Evolutionary conservation across 2,329 filamentous ascomycete genomes (phyloP).

Genomic region (Falciphora oryzae): DNA sequence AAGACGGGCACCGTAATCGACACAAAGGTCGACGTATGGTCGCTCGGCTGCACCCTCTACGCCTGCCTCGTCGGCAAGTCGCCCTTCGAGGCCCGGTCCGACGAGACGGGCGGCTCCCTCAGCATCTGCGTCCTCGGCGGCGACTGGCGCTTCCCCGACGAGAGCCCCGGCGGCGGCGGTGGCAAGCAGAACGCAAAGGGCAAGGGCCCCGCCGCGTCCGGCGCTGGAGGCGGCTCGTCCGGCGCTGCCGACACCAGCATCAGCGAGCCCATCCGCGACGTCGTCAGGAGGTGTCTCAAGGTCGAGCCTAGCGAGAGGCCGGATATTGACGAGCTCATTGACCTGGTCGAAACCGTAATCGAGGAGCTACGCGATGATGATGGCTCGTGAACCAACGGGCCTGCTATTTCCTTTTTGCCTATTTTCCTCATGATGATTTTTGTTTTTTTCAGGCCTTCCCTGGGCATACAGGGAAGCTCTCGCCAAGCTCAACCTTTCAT

Average conservation of each 20-base stretch:
- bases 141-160: conserved; percentile 95
- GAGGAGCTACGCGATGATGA: conserved; percentile 57
- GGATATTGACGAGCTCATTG: conserved; percentile 77
- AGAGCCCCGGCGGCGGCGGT: conserved; percentile 46
- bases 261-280: conserved; percentile 75
- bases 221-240: conserved; percentile 21
- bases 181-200: conserved; percentile 21
- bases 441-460: not conserved
- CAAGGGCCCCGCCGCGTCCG: conserved; percentile 20
- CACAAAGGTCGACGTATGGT: conserved; percentile 98
- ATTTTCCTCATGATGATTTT: not conserved
- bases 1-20: conserved; percentile 89
- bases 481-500: no score
- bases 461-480: no score
- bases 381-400: not conserved
- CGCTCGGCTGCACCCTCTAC: conserved; percentile 93
- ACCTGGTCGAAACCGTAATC: conserved; percentile 69
- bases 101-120: conserved; percentile 91
- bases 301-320: conserved; percentile 86
- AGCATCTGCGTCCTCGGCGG: conserved; percentile 89
- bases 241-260: conserved; percentile 49
- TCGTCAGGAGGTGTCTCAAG: conserved; percentile 78
- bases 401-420: not conserved
- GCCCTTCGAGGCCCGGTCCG: conserved; percentile 90
- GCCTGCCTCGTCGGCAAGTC: conserved; percentile 95